Base-by-base conservation (phyloP, 257 asterid genomes). In the Paraleonurus japonicus region DNA sequence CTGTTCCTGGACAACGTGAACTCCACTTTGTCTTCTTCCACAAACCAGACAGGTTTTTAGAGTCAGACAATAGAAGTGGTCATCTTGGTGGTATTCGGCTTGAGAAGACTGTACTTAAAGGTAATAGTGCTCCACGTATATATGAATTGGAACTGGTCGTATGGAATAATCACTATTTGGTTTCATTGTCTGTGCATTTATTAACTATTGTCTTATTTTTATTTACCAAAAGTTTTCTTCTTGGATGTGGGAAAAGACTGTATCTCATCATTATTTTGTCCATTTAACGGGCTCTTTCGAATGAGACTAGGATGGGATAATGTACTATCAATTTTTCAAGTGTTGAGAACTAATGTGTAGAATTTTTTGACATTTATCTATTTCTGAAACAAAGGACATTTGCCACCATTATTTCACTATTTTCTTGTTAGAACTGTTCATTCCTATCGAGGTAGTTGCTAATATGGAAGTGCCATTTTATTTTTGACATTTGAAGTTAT, bases 11-110 rank as follows among this genome's bases (percentile, higher is more conserved):
- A 78, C 83, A 83, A 75, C 90, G 86, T 12, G 96, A 94, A 67
- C 93, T 94, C 73, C 96, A 91, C 73, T 94, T 94, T 78, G 85
- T 87, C 75, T 94, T 91, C 92, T 91, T 91, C 76, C 90, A 39
- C 73, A 89, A 80, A 79, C 98, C 99, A 26, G 92, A 86, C 55
- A 86, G 77, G 78, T 91, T 94, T 81, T 76, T 86, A 35, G 92
- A 84, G 70, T 84, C 88, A 5, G 82, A 79, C 68, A 70, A 65
- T 43, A 76, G 67, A 68, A 77, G 72, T 32, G 89, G 90, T 65
- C 87, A 81, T 75, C 84, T 88, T 76, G 83, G 83, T 81, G 86
- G 95, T 63, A 83, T 91, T 75, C 85, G 73, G 41, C 78, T 94
- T 70, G 99, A 94, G 89, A 88, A 77, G 85, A 91, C 99, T 35